A percentile compares a stretch with the other conserved stretches of the same genome.
These are phyloP conservation scores for Penicillium sp. DNA, from an alignment of 2,329 filamentous ascomycete genomes.

Conservation along the genomic window DNA sequence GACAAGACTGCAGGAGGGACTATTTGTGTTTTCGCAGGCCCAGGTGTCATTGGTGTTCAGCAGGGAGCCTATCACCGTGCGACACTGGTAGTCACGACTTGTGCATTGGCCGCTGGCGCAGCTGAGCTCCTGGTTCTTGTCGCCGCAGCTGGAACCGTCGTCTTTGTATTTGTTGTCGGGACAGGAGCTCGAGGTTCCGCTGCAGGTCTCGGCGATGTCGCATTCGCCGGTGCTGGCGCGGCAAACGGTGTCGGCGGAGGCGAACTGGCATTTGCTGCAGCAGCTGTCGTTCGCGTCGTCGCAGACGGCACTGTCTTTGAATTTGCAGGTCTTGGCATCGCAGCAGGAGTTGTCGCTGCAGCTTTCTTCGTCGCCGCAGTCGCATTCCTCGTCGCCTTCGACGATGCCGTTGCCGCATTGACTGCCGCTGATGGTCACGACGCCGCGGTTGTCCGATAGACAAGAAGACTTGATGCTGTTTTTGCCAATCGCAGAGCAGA, in stretches of 20 bases:
- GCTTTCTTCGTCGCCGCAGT: constrained; percentile 75
- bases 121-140: constrained; percentile 54
- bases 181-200: constrained; percentile 69
- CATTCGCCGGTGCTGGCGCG: constrained; percentile 76
- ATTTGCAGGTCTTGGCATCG: constrained; percentile 81
- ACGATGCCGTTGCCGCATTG: constrained; percentile 98
- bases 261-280: constrained; percentile 46
- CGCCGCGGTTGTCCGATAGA: constrained; percentile 79
- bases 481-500: constrained; percentile 79
- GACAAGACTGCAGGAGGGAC: constrained; percentile 67
- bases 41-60: constrained; percentile 73
- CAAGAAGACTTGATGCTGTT: constrained; percentile 75
- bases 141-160: constrained; percentile 72
- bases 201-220: constrained; percentile 81
- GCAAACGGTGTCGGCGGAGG: constrained; percentile 68
- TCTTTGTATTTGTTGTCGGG: constrained; percentile 68
- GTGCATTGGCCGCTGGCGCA: constrained; percentile 96
- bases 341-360: constrained; percentile 81
- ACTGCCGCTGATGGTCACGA: constrained; percentile 76
- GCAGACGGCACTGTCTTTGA: constrained; percentile 72
- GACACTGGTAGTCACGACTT: constrained; percentile 84
- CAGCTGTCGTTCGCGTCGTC: constrained; percentile 56
- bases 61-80: constrained; percentile 74
- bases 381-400: constrained; percentile 89
- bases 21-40: constrained; percentile 65